Percentiles rank a stretch among this genome's conserved stretches.
Evolutionary conservation across 345 rosid species (phyloP).

Genomic region (Ailanthus altissimus): DNA sequence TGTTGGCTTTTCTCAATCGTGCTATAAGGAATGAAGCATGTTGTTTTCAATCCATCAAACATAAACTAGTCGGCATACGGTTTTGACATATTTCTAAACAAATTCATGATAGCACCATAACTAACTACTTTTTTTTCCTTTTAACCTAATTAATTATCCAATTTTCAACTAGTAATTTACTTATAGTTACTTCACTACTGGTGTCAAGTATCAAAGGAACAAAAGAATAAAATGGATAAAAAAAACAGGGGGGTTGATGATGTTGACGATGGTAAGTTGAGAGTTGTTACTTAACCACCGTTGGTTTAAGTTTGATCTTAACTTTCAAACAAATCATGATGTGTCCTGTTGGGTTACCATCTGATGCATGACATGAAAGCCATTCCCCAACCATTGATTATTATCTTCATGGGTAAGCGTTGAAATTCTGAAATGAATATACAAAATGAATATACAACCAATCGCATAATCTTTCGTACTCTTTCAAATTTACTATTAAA

Average conservation of each 20-base stretch:
- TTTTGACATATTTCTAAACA: conserved; percentile 7
- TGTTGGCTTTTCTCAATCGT: not conserved
- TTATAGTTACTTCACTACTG: too few species aligned
- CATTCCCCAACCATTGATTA: conserved; percentile 44
- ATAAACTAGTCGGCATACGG: not conserved
- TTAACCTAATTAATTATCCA: conserved; percentile 3
- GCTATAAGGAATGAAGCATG: too few species aligned
- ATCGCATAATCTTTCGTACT: not conserved
- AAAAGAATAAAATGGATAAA: not conserved
- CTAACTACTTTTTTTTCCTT: conserved; percentile 13
- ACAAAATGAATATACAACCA: not conserved
- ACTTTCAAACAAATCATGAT: conserved; percentile 37
- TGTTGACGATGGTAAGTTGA: too few species aligned
- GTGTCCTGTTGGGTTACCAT: conserved; percentile 22
- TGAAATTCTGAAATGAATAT: not conserved
- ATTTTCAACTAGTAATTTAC: too few species aligned
- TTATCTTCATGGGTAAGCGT: conserved; percentile 38
- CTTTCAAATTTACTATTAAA: not conserved
- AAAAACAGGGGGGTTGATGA: not conserved
- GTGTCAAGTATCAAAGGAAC: not conserved
- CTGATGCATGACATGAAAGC: conserved; percentile 39
- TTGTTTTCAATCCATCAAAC: not conserved
- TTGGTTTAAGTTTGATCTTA: conserved; percentile 42
- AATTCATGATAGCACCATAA: not conserved
- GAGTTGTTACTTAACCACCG: conserved; percentile 39